phyloP scores from a whole-genome alignment of 129 eudicot genomes.

The Arctium minus region DNA sequence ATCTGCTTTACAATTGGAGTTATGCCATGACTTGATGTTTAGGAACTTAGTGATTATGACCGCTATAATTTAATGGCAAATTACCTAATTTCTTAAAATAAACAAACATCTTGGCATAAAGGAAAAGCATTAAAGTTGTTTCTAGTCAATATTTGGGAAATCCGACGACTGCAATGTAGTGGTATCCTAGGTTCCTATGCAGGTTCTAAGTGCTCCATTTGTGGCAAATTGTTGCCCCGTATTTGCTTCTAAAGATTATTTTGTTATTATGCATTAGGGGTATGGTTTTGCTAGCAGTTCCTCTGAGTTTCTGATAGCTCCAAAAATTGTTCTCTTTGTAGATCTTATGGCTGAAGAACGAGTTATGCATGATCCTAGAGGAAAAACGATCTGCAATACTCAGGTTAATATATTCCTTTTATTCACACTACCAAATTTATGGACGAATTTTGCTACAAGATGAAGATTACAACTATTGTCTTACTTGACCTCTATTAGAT shows the following conservation, averaged over 20 bases:
- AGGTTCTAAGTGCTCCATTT: too few species aligned
- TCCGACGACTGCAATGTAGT: too few species aligned
- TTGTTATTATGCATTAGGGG: neutral
- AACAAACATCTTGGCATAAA: too few species aligned
- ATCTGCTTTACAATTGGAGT: too few species aligned
- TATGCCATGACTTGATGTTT: too few species aligned
- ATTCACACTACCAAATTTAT: neutral
- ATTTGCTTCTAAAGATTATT: neutral
- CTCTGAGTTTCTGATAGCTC: slow-evolving; percentile 11
- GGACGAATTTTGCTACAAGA: neutral
- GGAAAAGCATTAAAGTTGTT: too few species aligned
- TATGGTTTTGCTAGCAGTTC: slow-evolving; percentile 2
- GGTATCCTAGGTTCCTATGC: too few species aligned
- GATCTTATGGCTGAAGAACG: slow-evolving; percentile 85
- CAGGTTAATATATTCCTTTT: slow-evolving; percentile 42
- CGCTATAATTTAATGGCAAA: too few species aligned
- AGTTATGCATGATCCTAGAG: slow-evolving; percentile 75
- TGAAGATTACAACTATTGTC: neutral
- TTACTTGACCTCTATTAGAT: neutral
- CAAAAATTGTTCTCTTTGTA: slow-evolving; percentile 23
- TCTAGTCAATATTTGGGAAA: too few species aligned
- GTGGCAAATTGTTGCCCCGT: neutral
- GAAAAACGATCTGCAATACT: slow-evolving; percentile 77
- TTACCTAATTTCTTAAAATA: too few species aligned
- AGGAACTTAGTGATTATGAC: too few species aligned